Evolutionary conservation across 768 basidiomycete genomes (phyloP), one percentile per base, ranked within the genome.

Genomic region (Saitozyma sp.): DNA sequence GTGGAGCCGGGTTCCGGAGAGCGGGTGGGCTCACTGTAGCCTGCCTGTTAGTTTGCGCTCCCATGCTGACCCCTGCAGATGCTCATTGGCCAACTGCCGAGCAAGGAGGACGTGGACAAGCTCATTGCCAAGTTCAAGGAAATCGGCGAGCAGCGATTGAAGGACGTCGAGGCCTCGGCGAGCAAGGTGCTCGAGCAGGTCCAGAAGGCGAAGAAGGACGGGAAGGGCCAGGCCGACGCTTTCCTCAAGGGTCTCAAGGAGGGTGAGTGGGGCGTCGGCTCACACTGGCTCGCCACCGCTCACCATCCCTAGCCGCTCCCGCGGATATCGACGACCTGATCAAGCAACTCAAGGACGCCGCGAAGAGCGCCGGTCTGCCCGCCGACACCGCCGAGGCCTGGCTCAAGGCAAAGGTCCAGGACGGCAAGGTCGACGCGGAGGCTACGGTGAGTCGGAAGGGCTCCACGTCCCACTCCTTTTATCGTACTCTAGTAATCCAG

Each of bases 331-430:
- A 78, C 58, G 64, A 68, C 20, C 56, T 78, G 11, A 56, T 78
- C 69, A 62, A 70, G 59, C 75, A 78, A 64, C 59, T 74, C 62
- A 77, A 77, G 61, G 74, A 67, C 48, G 69, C 74, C 43, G 77
- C 75, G 53, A 78, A 73, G 64, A 72, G 72, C 52, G 77, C 75
- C 39, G 77, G 77, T 63, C 56, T 78, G 16, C 77, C 77, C 4
- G 75, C 74, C 16, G 77, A 77, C 45, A 54, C 58, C n/a, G 66
- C 70, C 48, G 75, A 78, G 56, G 56, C 60, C 4, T 77, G 71
- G 70, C 41, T 78, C 49, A 72, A 73, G 50, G 40, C 64, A 58
- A 76, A 78, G 67, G 71, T 63, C 37, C 58, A 71, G 46, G 74
- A 73, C 16, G 75, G 75, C 6, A 78, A 78, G 64, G 45, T 74